Percentiles rank a stretch among this genome's conserved stretches.
Evolutionary conservation across 2,329 filamentous ascomycete species (phyloP).

Genomic region (Ophiostoma novo-ulmi): DNA sequence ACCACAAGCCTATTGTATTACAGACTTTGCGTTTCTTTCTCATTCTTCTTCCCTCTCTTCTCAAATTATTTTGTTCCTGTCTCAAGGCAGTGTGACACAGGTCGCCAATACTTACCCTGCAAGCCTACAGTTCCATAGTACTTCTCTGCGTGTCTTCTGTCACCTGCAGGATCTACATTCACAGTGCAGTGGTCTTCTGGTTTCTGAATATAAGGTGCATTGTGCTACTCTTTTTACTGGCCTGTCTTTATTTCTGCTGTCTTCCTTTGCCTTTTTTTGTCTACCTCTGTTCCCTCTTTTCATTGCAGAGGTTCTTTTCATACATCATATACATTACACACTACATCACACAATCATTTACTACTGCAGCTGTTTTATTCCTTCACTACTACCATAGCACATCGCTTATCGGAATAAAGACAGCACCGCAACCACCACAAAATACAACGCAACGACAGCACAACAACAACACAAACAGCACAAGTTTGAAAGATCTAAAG

Average conservation of each 20-base stretch:
- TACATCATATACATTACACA: background rate
- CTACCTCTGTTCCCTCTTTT: no score
- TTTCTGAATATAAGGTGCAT: background rate
- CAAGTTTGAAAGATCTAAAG: background rate
- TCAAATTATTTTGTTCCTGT: background rate
- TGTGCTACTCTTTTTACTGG: background rate
- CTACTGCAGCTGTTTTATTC: background rate
- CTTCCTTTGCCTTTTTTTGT: background rate
- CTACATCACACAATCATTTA: background rate
- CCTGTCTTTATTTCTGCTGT: background rate
- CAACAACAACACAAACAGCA: background rate
- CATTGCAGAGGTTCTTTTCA: background rate
- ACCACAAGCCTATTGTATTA: background rate
- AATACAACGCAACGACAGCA: background rate
- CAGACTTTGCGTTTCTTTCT: background rate
- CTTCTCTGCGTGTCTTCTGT: background rate
- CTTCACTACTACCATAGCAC: no score
- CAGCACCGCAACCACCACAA: background rate
- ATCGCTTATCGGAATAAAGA: background rate
- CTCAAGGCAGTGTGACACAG: background rate
- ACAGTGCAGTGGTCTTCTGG: background rate
- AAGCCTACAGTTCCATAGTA: no score
- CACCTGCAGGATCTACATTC: background rate
- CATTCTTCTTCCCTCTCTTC: background rate
- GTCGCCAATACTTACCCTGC: background rate